These are phyloP conservation scores for Venturia aucupariae DNA, from an alignment of 2,329 filamentous ascomycete species.

Conservation along the genomic window DNA sequence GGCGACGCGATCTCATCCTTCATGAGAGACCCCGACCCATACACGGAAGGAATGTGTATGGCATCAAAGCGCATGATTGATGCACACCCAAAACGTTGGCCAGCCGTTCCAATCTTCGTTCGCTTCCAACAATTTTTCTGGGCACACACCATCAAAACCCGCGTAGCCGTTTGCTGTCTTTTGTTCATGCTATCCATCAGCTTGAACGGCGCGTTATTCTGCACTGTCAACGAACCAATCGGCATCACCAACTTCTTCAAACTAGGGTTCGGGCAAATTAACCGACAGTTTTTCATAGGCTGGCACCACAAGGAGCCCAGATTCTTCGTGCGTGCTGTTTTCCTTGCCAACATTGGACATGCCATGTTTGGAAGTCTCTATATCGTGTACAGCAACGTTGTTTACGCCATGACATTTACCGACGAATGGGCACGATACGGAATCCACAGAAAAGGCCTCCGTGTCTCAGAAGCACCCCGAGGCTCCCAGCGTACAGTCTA, in stretches of 20 bases:
- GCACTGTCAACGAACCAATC: slow-evolving; percentile 11
- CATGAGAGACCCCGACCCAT: slow-evolving; percentile 19
- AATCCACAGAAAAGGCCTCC: slow-evolving; percentile 22
- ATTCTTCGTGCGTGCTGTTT: slow-evolving; percentile 6
- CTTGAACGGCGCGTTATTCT: slow-evolving; percentile 13
- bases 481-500: slow-evolving; percentile 32
- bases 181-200: slow-evolving; percentile 12
- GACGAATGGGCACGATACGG: slow-evolving; percentile 35
- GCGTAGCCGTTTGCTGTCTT: slow-evolving; percentile 3
- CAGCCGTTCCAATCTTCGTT: slow-evolving; percentile 4
- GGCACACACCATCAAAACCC: slow-evolving; percentile 12
- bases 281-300: slow-evolving; percentile 15
- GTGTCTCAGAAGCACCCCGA: slow-evolving; percentile 28
- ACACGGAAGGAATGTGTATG: slow-evolving; percentile 18
- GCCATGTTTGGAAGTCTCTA: slow-evolving; percentile 15
- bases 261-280: slow-evolving; percentile 11
- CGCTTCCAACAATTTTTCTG: neutral
- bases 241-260: slow-evolving; percentile 10
- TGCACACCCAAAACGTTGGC: slow-evolving; percentile 7
- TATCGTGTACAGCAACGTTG: slow-evolving; percentile 34
- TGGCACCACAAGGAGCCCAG: slow-evolving; percentile 12
- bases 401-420: slow-evolving; percentile 38
- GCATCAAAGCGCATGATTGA: slow-evolving; percentile 14
- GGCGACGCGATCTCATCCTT: slow-evolving; percentile 24
- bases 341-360: slow-evolving; percentile 40